Evolutionary conservation across 768 basidiomycete genomes (phyloP).

Genomic region (Sarcodon sp.): DNA sequence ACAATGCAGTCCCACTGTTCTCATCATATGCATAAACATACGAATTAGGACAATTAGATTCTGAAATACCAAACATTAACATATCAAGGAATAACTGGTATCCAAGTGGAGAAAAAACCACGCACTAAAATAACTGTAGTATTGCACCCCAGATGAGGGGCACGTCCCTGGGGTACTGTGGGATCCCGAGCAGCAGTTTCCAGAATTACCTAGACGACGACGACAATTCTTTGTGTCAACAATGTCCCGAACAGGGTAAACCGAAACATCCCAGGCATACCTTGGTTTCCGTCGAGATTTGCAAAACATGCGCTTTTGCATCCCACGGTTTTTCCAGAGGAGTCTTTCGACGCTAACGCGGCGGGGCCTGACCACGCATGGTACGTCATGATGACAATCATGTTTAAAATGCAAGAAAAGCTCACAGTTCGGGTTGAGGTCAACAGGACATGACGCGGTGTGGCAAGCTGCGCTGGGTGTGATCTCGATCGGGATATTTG

Average conservation of each 20-base stretch:
- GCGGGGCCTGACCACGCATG: constrained; percentile 16
- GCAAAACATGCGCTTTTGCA: constrained; percentile 31
- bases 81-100: background rate
- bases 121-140: constrained; percentile 35
- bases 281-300: constrained; percentile 21
- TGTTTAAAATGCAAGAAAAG: background rate
- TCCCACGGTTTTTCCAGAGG: constrained; percentile 23
- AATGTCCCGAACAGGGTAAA: too few species aligned
- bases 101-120: background rate
- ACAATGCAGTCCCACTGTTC: constrained; percentile 28
- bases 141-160: constrained; percentile 29
- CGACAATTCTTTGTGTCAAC: background rate
- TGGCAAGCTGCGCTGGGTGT: constrained; percentile 41
- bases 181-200: constrained; percentile 53
- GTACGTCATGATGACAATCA: background rate
- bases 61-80: constrained; percentile 11
- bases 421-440: constrained; percentile 45
- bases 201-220: constrained; percentile 29
- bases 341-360: constrained; percentile 8
- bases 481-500: constrained; percentile 48
- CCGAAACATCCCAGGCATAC: constrained; percentile 5
- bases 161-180: constrained; percentile 41
- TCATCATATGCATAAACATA: constrained; percentile 45
- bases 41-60: constrained; percentile 28
- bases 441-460: constrained; percentile 45